Evolutionary conservation across 306 rosid genomes (phyloP).

Genomic region (Castanopsis chinensis): DNA sequence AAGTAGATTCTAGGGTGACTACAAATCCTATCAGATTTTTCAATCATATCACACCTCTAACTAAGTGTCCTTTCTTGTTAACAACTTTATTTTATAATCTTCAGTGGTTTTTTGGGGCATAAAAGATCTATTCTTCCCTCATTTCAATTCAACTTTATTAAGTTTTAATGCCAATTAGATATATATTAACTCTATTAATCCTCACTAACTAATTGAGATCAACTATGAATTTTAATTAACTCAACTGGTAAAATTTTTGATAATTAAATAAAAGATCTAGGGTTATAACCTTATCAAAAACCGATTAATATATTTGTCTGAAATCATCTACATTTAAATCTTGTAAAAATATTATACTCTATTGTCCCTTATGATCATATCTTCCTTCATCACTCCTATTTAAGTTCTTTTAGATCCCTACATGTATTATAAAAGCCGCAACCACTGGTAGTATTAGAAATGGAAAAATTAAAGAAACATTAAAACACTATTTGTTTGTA

Average conservation of each 20-base stretch:
- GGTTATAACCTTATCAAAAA: fast-evolving
- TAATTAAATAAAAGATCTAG: fast-evolving
- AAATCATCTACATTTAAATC: too few relatives aligned
- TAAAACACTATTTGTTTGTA: not conserved
- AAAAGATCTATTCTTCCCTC: too few relatives aligned
- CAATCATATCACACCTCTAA: too few relatives aligned
- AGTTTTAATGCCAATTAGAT: too few relatives aligned
- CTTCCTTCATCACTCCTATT: not conserved
- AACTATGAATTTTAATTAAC: too few relatives aligned
- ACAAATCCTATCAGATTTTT: not conserved
- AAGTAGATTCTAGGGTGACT: not conserved
- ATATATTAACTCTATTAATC: too few relatives aligned
- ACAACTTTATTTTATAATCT: too few relatives aligned
- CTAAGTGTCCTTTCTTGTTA: too few relatives aligned
- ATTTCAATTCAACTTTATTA: too few relatives aligned
- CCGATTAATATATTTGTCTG: fast-evolving
- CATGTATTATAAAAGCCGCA: not conserved
- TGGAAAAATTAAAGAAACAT: not conserved
- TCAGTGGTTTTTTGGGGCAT: too few relatives aligned
- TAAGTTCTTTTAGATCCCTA: not conserved
- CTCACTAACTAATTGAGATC: too few relatives aligned
- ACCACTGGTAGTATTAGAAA: not conserved
- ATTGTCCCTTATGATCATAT: not conserved
- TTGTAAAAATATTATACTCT: too few relatives aligned
- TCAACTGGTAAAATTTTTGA: fast-evolving